Evolutionary conservation across 2,329 filamentous ascomycete genomes (phyloP).

Genomic region (Microsporum canis): DNA sequence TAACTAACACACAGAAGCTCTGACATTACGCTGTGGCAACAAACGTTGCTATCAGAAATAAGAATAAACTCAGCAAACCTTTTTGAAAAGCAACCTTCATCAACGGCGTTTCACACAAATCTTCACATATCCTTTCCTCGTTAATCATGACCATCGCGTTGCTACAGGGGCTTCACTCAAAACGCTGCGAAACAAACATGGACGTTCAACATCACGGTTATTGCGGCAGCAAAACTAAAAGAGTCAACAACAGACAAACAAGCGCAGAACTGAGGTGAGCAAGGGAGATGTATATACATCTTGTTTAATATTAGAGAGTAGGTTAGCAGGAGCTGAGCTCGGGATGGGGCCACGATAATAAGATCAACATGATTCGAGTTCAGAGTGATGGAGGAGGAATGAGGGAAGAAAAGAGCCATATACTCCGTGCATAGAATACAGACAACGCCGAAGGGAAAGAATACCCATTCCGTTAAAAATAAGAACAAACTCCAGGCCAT

Average conservation of each 20-base stretch:
- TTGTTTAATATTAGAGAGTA: not conserved
- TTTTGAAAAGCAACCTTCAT: not conserved
- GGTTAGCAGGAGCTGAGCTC: not conserved
- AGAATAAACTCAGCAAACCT: not conserved
- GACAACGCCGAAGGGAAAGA: not conserved
- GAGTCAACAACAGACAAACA: not conserved
- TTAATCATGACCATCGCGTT: not conserved
- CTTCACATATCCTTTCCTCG: not conserved
- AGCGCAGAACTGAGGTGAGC: not conserved
- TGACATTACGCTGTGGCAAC: not conserved
- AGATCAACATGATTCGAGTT: not conserved
- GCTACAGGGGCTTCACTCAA: not conserved
- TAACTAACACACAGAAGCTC: not conserved
- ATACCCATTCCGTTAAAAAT: not conserved
- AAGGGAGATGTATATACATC: not conserved
- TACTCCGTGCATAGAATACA: not conserved
- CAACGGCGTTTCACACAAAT: not conserved
- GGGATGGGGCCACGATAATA: not conserved
- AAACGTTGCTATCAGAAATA: not conserved
- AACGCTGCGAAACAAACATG: not conserved
- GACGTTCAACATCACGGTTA: not conserved
- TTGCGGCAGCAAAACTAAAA: conserved; percentile 1
- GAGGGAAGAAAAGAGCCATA: not conserved
- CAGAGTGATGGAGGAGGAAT: not conserved
- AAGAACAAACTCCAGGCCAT: not conserved